Conservation (phyloP, 23 red algal genomes). For the Gracilariopsis chorda region DNA sequence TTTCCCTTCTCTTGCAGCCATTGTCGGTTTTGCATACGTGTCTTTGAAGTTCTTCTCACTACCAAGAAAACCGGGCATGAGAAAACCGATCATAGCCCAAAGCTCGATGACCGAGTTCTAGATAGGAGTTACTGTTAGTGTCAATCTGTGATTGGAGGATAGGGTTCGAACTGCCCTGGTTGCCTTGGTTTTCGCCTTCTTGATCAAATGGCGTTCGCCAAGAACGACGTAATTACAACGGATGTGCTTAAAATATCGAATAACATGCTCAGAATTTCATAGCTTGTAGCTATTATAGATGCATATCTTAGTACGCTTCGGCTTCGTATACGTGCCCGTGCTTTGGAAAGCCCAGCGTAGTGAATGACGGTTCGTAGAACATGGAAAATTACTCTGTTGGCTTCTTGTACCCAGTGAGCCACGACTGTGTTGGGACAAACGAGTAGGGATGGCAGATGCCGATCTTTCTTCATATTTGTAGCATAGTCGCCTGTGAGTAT, state of each 20-base stretch:
- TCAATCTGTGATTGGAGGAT: constrained; percentile 72
- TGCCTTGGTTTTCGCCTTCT: constrained; percentile 86
- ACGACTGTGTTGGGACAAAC: constrained; percentile 86
- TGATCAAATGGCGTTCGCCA: constrained; percentile 97
- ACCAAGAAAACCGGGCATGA: constrained; percentile 97
- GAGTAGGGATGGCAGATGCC: constrained; percentile 61
- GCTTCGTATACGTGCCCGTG: constrained; percentile 29
- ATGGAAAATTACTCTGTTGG: constrained; percentile 74
- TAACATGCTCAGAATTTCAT: constrained; percentile 84
- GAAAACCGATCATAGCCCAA: constrained; percentile 97
- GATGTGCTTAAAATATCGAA: constrained; percentile 49
- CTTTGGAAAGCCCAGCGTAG: constrained; percentile 76
- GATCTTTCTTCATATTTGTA: neutral
- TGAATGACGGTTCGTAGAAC: constrained; percentile 68
- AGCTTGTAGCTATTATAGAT: constrained; percentile 80
- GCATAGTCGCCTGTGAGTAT: constrained; percentile 78
- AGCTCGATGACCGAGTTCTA: constrained; percentile 96
- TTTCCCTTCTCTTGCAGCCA: constrained; percentile 66
- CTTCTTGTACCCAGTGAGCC: constrained; percentile 92
- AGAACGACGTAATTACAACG: constrained; percentile 85
- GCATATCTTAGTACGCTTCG: neutral
- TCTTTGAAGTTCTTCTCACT: constrained; percentile 79
- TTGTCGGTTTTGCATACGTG: constrained; percentile 85
- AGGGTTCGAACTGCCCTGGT: constrained; percentile 83
- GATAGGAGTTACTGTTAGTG: constrained; percentile 93